Conservation (phyloP, 2,329 filamentous ascomycete species). For the Rhynchosporium agropyri region DNA sequence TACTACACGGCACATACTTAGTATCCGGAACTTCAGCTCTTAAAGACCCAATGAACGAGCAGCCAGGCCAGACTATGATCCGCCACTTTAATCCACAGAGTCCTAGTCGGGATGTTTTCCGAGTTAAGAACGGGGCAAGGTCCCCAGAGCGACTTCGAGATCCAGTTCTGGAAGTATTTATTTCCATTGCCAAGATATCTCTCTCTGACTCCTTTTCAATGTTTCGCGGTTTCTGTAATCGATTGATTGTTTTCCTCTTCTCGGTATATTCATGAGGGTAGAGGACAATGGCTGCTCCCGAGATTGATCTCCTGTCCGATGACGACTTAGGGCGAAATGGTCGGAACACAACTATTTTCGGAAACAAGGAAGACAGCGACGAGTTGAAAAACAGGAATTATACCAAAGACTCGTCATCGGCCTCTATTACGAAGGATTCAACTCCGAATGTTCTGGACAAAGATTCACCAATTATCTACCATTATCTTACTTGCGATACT, state of each 20-base stretch:
- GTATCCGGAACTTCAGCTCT: slow-evolving; percentile 1
- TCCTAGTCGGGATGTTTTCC: neutral
- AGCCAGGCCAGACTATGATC: slow-evolving; percentile 2
- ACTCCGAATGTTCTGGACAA: slow-evolving; percentile 21
- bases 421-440: slow-evolving; percentile 8
- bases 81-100: slow-evolving; percentile 2
- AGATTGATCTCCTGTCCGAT: slow-evolving; percentile 26
- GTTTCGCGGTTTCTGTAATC: neutral
- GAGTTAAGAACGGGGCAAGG: neutral
- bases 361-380: slow-evolving; percentile 18
- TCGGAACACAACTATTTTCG: slow-evolving; percentile 15
- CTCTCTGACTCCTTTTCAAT: neutral
- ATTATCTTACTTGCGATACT: slow-evolving; percentile 42
- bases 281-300: slow-evolving; percentile 27
- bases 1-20: neutral
- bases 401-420: slow-evolving; percentile 18
- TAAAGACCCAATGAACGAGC: slow-evolving; percentile 4
- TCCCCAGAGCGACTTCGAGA: neutral
- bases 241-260: neutral
- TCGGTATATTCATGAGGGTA: neutral
- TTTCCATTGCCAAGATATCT: slow-evolving; percentile 11
- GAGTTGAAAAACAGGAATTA: slow-evolving; percentile 18
- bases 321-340: slow-evolving; percentile 27
- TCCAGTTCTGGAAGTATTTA: neutral
- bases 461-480: slow-evolving; percentile 37